Evolutionary conservation across 208 protist genomes (phyloP).

Genomic region (Strigomonas culicis): DNA sequence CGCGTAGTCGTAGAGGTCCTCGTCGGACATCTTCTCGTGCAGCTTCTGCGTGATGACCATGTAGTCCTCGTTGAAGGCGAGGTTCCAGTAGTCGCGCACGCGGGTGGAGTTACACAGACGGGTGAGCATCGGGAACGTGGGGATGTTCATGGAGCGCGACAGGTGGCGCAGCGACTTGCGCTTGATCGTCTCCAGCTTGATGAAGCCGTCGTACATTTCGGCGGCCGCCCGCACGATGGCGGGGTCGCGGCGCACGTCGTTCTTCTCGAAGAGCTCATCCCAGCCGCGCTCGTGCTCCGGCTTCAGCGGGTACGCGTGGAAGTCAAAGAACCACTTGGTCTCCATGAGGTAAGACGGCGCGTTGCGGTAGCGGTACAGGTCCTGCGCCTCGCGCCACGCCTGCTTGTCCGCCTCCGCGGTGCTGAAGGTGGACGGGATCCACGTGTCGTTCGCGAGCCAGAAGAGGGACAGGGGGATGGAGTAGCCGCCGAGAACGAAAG

Average conservation of each 20-base stretch:
- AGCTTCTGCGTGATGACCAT: conserved; percentile 90
- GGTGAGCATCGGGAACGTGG: conserved; percentile 85
- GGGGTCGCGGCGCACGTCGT: conserved; percentile 86
- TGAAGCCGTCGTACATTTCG: conserved; percentile 89
- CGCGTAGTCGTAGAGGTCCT: conserved; percentile 88
- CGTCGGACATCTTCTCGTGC: conserved; percentile 82
- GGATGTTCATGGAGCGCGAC: conserved; percentile 86
- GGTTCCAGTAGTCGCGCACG: conserved; percentile 90
- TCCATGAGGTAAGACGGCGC: conserved; percentile 79
- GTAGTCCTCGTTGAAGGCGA: conserved; percentile 89
- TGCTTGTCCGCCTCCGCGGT: conserved; percentile 60
- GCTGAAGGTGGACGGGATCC: conserved; percentile 71
- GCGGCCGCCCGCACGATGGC: conserved; percentile 72
- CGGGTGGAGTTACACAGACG: conserved; percentile 79
- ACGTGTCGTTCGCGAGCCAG: conserved; percentile 89
- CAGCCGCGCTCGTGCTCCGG: conserved; percentile 76
- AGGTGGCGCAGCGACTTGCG: conserved; percentile 87
- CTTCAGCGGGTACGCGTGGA: conserved; percentile 78
- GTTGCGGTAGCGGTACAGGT: conserved; percentile 90
- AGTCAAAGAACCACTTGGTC: conserved; percentile 90
- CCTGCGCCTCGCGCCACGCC: conserved; percentile 82
- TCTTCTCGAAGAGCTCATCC: conserved; percentile 93
- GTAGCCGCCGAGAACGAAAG: conserved; percentile 77
- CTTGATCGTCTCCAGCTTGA: conserved; percentile 74
- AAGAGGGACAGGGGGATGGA: conserved; percentile 65